Percentiles rank a stretch among this genome's conserved stretches.
Evolutionary conservation across 768 basidiomycete species (phyloP).

Genomic region (Chalciporus chontae): DNA sequence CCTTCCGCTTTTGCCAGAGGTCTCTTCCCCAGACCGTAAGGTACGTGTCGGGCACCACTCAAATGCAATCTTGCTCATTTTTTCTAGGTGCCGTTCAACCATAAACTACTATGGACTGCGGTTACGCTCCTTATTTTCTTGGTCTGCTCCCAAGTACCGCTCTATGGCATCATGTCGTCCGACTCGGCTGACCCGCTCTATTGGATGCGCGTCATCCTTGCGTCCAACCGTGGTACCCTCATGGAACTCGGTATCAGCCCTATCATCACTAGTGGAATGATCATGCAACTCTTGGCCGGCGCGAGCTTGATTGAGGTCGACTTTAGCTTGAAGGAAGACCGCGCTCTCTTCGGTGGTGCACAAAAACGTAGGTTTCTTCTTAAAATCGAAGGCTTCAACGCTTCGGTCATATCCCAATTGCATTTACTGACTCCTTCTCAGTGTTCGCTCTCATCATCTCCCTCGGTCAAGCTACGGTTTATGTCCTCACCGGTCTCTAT

Average conservation of each 20-base stretch:
- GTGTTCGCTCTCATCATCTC: conserved; percentile 97
- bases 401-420: not conserved
- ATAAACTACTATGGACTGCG: conserved; percentile 98
- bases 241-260: conserved; percentile 99
- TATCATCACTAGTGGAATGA: conserved; percentile 98
- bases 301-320: conserved; percentile 98
- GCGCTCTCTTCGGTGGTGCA: conserved; percentile 91
- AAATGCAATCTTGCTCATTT: conserved; percentile 2
- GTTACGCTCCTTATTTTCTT: conserved; percentile 99
- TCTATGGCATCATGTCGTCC: conserved; percentile 99
- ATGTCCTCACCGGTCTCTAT: conserved; percentile 95
- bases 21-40: conserved; percentile 97
- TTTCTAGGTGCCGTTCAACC: conserved; percentile 90
- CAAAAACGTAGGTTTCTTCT: conserved; percentile 77
- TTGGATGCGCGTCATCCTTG: conserved; percentile 99
- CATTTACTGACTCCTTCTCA: conserved; percentile 29
- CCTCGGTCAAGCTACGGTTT: conserved; percentile 94
- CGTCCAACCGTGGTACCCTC: conserved; percentile 95
- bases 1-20: conserved; percentile 94
- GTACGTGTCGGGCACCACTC: conserved; percentile 38
- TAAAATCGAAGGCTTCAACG: not conserved
- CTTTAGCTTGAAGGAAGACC: conserved; percentile 94
- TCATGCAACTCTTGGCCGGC: conserved; percentile 98
- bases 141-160: conserved; percentile 97
- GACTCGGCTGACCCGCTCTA: conserved; percentile 99